phyloP scores from a whole-genome alignment of 2,329 filamentous ascomycete genomes.

The Ophiostoma montium region DNA sequence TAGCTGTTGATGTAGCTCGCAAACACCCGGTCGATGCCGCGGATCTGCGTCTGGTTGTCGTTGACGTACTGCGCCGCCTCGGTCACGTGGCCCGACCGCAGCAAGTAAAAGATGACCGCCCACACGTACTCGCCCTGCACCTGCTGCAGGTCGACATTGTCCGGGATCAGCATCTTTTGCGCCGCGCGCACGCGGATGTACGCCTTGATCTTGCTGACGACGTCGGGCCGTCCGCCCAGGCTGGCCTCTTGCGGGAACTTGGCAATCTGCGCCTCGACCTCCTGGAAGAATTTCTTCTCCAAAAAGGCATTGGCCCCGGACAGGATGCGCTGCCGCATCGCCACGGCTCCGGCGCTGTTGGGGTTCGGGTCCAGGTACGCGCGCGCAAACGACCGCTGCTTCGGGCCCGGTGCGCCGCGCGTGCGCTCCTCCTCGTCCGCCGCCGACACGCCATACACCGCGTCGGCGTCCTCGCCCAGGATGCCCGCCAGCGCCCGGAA shows the following conservation, averaged over 20 bases:
- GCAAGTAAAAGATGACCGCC: slow-evolving; percentile 85
- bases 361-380: slow-evolving; percentile 65
- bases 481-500: slow-evolving; percentile 73
- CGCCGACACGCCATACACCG: too few species aligned
- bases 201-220: slow-evolving; percentile 80
- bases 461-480: slow-evolving; percentile 55
- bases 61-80: slow-evolving; percentile 83
- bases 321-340: slow-evolving; percentile 66
- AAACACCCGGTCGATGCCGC: slow-evolving; percentile 83
- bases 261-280: slow-evolving; percentile 62
- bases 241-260: slow-evolving; percentile 82
- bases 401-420: slow-evolving; percentile 46
- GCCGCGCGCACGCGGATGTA: slow-evolving; percentile 72
- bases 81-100: slow-evolving; percentile 68
- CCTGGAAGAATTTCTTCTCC: slow-evolving; percentile 65
- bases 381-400: slow-evolving; percentile 60
- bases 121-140: slow-evolving; percentile 76
- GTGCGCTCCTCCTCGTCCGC: slow-evolving; percentile 25
- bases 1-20: slow-evolving; percentile 77
- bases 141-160: slow-evolving; percentile 67
- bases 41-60: slow-evolving; percentile 64
- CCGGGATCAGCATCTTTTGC: slow-evolving; percentile 71
- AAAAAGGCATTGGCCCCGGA: slow-evolving; percentile 66
- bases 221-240: slow-evolving; percentile 75
- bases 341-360: slow-evolving; percentile 47